These are phyloP conservation scores for Stylosanthes scabra DNA, from an alignment of 331 rosid species.

Conservation along the genomic window DNA sequence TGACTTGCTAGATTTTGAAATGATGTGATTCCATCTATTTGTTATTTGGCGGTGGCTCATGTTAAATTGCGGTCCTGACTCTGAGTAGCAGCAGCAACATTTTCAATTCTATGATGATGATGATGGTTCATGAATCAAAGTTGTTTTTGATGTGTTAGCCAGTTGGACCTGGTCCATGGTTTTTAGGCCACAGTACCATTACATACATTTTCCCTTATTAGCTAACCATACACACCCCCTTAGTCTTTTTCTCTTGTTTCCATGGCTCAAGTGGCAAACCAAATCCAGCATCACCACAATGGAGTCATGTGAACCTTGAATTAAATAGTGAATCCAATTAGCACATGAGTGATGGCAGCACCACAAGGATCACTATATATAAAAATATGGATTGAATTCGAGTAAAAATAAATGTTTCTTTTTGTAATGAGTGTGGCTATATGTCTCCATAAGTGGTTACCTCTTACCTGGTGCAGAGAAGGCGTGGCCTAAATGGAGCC, in stretches of 20 bases:
- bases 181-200: not conserved
- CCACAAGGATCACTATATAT: not conserved
- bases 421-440: not conserved
- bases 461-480: constrained; percentile 3
- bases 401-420: not conserved
- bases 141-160: constrained; percentile 14
- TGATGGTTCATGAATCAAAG: not conserved
- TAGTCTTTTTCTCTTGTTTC: constrained; percentile 13
- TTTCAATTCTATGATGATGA: constrained; percentile 1
- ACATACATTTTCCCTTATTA: not conserved
- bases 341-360: constrained; percentile 35
- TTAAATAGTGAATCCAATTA: not conserved
- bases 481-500: constrained; percentile 54
- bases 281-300: constrained; percentile 8
- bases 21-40: constrained; percentile 9
- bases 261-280: constrained; percentile 21
- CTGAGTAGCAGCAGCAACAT: not conserved
- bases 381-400: too few relatives aligned
- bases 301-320: constrained; percentile 33
- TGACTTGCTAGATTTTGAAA: constrained; percentile 1
- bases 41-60: constrained; percentile 2
- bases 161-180: constrained; percentile 36
- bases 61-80: constrained; percentile 7
- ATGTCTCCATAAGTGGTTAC: constrained; percentile 43
- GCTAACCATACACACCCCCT: not conserved